Evolutionary conservation across 345 rosid species (phyloP), one percentile per base, ranked within the genome.

Genomic region (Salix dunnii): DNA sequence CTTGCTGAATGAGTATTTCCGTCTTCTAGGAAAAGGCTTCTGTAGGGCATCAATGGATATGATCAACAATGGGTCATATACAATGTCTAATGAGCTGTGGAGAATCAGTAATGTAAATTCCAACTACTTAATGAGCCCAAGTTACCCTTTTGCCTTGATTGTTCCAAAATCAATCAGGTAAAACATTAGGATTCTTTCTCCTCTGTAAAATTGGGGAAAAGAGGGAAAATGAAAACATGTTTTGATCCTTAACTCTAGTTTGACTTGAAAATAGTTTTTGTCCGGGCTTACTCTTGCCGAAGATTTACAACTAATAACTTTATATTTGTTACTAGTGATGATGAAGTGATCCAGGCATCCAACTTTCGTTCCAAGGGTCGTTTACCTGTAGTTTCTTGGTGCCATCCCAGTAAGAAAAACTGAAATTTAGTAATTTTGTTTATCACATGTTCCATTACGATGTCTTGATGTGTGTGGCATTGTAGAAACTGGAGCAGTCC

Each of bases 331-430:
- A 80, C 76, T 79, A 96, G 99, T 71, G 95, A 93, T 78, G 93
- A 91, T 77, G 98, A 91, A 80, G 86, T 93, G 79, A 82, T 87
- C 70, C 98, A 92, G 83, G 97, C 95, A 30, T 91, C 97, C 76
- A 82, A 87, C 68, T 96, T 96, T 80, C 98, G 99, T 74, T 96
- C 97, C 48, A 88, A 90, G 85, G 75, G 91, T 76, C 91, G 99
- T 53, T 82, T 96, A 77, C 99, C 99, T 63, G 97, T 91, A 76
- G 82, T 96, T 81, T 88, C 97, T 67, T 96, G 99, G 99, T 89
- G 97, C 87, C 87, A 96, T 86, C 97, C 97, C 13, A 90, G 99
- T 96, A 90, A 75, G 82, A 31, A 71, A 62, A 64, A 28, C 49
- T 76, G 20, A 36, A 43, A 49, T 64, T 74, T 43, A 75, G 71